A percentile compares a stretch with the other conserved stretches of the same genome.
Conservation (phyloP, 371 early-diverging fungal genomes). For the Dentiscutata heterogama region DNA sequence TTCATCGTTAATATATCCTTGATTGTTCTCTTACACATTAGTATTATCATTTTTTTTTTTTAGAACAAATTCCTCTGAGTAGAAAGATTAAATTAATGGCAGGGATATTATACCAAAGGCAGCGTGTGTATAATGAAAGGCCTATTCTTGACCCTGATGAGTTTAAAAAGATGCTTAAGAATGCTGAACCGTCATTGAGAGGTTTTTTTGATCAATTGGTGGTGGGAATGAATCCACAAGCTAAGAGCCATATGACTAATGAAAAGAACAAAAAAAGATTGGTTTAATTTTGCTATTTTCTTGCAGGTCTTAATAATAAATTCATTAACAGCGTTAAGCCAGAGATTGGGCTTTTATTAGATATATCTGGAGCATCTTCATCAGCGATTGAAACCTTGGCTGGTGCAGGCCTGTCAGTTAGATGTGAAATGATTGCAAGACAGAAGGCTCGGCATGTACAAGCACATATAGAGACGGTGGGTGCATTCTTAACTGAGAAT, state of each 20-base stretch:
- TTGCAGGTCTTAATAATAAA: slow-evolving; percentile 40
- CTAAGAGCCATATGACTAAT: slow-evolving; percentile 19
- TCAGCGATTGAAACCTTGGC: slow-evolving; percentile 20
- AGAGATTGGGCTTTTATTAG: slow-evolving; percentile 20
- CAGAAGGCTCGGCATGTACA: neutral
- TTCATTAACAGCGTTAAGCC: slow-evolving; percentile 26
- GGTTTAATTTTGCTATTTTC: slow-evolving; percentile 41
- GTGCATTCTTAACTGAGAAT: neutral
- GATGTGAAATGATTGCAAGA: neutral
- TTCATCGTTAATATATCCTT: neutral
- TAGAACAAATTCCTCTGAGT: neutral
- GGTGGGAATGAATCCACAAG: neutral
- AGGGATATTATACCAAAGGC: neutral
- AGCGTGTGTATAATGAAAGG: neutral
- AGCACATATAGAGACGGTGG: slow-evolving; percentile 1
- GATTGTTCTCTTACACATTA: neutral
- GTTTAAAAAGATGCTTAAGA: slow-evolving; percentile 18
- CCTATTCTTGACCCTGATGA: neutral
- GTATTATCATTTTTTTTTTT: neutral
- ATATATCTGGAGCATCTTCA: slow-evolving; percentile 23
- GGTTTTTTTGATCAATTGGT: slow-evolving; percentile 30
- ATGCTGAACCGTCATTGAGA: slow-evolving; percentile 1
- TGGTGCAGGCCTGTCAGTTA: slow-evolving; percentile 5
- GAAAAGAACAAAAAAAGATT: slow-evolving; percentile 22
- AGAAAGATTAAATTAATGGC: slow-evolving; percentile 25